phyloP scores from a whole-genome alignment of 2,329 filamentous ascomycete species.

The Fusarium equiseti region DNA sequence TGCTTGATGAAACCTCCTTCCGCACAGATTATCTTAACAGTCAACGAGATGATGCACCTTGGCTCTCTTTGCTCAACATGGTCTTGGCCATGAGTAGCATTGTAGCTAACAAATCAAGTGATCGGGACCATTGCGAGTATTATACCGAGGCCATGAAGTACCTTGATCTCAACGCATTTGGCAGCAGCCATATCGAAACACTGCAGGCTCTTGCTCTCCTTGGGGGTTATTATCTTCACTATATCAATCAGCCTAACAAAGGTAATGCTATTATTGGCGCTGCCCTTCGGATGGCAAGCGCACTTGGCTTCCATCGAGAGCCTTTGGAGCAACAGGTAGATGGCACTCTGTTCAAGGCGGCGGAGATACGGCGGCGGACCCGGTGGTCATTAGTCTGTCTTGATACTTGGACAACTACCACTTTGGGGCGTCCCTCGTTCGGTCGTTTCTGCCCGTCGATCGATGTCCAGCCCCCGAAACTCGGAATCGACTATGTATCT shows the following conservation, averaged over 20 bases:
- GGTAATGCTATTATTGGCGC: slow-evolving; percentile 15
- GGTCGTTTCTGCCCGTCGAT: slow-evolving; percentile 12
- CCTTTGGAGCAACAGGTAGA: background rate
- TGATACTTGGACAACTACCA: slow-evolving; percentile 1
- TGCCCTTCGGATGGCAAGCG: slow-evolving; percentile 11
- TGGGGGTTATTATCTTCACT: slow-evolving; percentile 14
- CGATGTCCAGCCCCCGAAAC: slow-evolving; percentile 1
- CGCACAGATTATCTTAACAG: background rate
- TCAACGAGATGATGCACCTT: slow-evolving; percentile 1
- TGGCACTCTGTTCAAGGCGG: background rate
- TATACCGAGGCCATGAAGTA: slow-evolving; percentile 7
- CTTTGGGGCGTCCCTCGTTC: slow-evolving; percentile 3
- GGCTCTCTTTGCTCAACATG: slow-evolving; percentile 13
- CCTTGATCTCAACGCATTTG: slow-evolving; percentile 4
- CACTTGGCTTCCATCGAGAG: slow-evolving; percentile 12
- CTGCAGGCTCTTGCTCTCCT: slow-evolving; percentile 5
- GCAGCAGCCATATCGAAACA: slow-evolving; percentile 11
- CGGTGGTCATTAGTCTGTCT: slow-evolving; percentile 12
- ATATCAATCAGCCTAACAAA: slow-evolving; percentile 16
- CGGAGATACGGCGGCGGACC: slow-evolving; percentile 6
- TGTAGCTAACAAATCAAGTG: slow-evolving; percentile 2
- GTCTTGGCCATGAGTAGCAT: slow-evolving; percentile 10
- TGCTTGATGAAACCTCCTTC: slow-evolving; percentile 13
- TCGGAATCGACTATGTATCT: too few species aligned
- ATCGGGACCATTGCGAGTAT: slow-evolving; percentile 9